A percentile compares a stretch with the other conserved stretches of the same genome.
phyloP scores from a whole-genome alignment of 768 basidiomycete genomes.

The Kwoniella botswanensis region DNA sequence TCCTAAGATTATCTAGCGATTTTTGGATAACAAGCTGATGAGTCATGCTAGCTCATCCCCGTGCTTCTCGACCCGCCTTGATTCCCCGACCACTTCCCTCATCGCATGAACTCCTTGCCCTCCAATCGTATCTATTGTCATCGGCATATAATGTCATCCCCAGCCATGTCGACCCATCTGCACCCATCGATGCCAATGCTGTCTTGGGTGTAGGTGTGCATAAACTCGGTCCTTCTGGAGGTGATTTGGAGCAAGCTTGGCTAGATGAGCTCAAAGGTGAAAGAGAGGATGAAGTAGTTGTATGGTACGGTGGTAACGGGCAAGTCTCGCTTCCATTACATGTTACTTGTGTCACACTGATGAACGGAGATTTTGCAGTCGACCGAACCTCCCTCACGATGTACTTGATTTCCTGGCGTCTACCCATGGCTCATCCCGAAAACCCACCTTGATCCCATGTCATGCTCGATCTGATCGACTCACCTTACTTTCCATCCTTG shows the following conservation, averaged over 20 bases:
- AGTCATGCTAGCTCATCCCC: conserved; percentile 20
- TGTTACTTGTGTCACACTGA: not conserved
- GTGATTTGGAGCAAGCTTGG: conserved; percentile 28
- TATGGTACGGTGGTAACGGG: conserved; percentile 51
- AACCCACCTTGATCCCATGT: conserved; percentile 36
- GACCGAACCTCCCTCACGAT: conserved; percentile 23
- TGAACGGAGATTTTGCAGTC: not conserved
- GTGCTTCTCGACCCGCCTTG: conserved; percentile 15
- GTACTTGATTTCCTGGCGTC: conserved; percentile 28
- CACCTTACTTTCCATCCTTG: conserved; percentile 24
- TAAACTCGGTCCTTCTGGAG: conserved; percentile 37
- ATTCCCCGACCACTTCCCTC: conserved; percentile 40
- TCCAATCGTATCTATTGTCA: conserved; percentile 55
- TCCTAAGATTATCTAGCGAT: not conserved
- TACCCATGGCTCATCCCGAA: conserved; percentile 23
- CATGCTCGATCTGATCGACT: conserved; percentile 29
- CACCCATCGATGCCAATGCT: conserved; percentile 48
- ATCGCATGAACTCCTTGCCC: conserved; percentile 55
- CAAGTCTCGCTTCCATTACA: conserved; percentile 13
- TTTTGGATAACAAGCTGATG: not conserved
- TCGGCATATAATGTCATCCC: conserved; percentile 46
- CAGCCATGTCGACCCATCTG: conserved; percentile 26
- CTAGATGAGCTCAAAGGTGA: conserved; percentile 49
- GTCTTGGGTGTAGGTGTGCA: conserved; percentile 37
- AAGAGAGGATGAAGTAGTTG: conserved; percentile 45